These are phyloP conservation scores for Hordeum vulgare DNA, from an alignment of 176 grass and related monocot species.

Conservation along the genomic window MorexV3_pseudomolecules_assembly NC_058522.1:507330513-507331012, in stretches of 20 bases:
- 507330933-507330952: constrained; percentile 98
- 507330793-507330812: constrained; percentile 97
- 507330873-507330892: constrained; percentile 99
- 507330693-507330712: constrained; percentile 37
- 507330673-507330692: constrained; percentile 90
- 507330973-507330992: neutral
- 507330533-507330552: neutral
- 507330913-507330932: constrained; percentile 98
- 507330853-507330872: constrained; percentile 98
- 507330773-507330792: constrained; percentile 91
- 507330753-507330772: constrained; percentile 40
- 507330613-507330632: constrained; percentile 91
- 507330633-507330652: constrained; percentile 98
- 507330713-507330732: neutral
- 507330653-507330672: constrained; percentile 89
- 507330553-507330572: neutral
- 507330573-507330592: neutral
- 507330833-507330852: constrained; percentile 79
- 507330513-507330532: neutral
- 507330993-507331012: neutral
- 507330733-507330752: neutral
- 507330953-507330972: neutral
- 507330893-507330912: constrained; percentile 96
- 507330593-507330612: constrained; percentile 26
- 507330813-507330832: constrained; percentile 87